These are phyloP conservation scores for Baffinella frigidus DNA, from an alignment of 208 protist species.

Conservation along the genomic window DNA sequence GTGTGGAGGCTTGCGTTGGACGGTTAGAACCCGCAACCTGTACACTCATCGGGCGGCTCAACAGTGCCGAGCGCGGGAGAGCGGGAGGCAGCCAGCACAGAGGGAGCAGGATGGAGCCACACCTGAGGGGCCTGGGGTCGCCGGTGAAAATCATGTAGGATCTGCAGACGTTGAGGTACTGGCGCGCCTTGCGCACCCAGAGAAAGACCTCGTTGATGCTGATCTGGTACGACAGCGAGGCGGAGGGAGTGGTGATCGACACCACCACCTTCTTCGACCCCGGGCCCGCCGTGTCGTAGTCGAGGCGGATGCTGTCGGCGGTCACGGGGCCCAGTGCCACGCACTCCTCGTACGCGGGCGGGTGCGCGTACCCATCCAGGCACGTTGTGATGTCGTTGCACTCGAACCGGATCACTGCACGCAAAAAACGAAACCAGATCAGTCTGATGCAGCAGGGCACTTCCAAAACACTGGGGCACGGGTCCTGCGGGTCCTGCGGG, in stretches of 20 bases:
- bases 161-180: background rate
- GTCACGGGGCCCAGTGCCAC: background rate
- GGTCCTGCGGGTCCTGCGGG: too few species aligned
- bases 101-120: too few species aligned
- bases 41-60: too few species aligned
- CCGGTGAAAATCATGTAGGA: background rate
- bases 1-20: too few species aligned
- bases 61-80: too few species aligned
- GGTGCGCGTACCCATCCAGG: background rate
- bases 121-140: background rate
- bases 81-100: too few species aligned
- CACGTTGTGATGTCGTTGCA: constrained; percentile 15
- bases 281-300: background rate
- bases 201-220: background rate
- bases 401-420: background rate
- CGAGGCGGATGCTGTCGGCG: background rate
- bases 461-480: too few species aligned
- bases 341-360: background rate
- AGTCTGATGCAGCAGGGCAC: too few species aligned
- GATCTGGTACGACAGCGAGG: background rate
- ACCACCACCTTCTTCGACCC: constrained; percentile 10
- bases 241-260: background rate
- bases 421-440: background rate
- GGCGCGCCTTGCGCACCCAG: background rate
- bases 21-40: too few species aligned